A percentile compares a stretch with the other conserved stretches of the same genome.
These are phyloP conservation scores for Tetrapyrgos nigripes DNA, from an alignment of 1,284 basidiomycete species.

Conservation along the genomic window DNA sequence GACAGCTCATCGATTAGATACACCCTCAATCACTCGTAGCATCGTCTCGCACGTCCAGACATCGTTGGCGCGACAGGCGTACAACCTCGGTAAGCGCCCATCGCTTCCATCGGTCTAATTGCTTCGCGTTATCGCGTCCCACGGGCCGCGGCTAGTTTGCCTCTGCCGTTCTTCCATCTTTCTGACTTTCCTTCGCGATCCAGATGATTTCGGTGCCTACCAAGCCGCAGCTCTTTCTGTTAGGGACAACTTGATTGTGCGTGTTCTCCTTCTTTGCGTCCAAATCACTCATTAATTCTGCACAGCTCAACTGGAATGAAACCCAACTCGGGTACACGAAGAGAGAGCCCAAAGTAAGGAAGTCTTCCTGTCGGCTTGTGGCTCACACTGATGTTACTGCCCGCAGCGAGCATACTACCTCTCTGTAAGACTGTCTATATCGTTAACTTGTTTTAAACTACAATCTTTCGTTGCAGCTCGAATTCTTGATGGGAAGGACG, in stretches of 20 bases:
- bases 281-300: not conserved
- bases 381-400: not conserved
- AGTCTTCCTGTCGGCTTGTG: not conserved
- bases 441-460: not conserved
- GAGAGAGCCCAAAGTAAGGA: slow-evolving; percentile 58
- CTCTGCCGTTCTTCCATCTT: not conserved
- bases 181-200: not conserved
- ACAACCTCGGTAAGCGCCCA: slow-evolving; percentile 66
- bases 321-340: slow-evolving; percentile 75
- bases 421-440: slow-evolving; percentile 38
- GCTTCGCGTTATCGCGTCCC: not conserved
- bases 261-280: slow-evolving; percentile 23
- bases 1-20: slow-evolving; percentile 45
- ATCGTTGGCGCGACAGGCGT: slow-evolving; percentile 85
- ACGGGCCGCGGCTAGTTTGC: not conserved
- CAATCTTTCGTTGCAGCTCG: too few relatives aligned
- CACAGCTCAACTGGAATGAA: slow-evolving; percentile 80
- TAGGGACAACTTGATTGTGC: slow-evolving; percentile 83
- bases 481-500: slow-evolving; percentile 90
- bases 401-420: slow-evolving; percentile 84
- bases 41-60: slow-evolving; percentile 88
- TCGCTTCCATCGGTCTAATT: not conserved
- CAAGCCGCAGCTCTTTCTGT: slow-evolving; percentile 83
- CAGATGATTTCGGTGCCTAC: slow-evolving; percentile 81
- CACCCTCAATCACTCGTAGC: slow-evolving; percentile 75